Percentiles rank a stretch among this genome's conserved stretches.
These are phyloP conservation scores for Pilaira anomala DNA, from an alignment of 192 early-diverging fungal species.

Conservation along the genomic window DNA sequence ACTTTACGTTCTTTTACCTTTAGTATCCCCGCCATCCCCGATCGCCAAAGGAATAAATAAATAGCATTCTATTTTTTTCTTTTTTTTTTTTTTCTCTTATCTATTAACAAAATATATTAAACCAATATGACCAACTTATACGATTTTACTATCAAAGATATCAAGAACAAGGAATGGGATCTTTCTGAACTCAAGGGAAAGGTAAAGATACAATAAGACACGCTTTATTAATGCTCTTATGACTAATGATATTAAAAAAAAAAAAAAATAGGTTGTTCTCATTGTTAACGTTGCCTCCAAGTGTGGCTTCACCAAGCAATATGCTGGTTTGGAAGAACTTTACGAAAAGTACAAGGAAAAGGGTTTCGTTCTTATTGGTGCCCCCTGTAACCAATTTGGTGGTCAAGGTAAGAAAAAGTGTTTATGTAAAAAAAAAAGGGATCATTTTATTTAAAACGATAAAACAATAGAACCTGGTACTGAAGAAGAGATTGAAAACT, in stretches of 20 bases:
- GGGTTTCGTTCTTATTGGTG: slow-evolving; percentile 81
- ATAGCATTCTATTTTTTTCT: neutral
- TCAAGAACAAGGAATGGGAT: slow-evolving; percentile 27
- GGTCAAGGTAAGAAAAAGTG: slow-evolving; percentile 43
- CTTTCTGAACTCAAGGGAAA: slow-evolving; percentile 28
- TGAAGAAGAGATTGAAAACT: slow-evolving; percentile 46
- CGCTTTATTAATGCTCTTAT: neutral
- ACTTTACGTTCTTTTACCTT: neutral
- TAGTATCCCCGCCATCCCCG: neutral
- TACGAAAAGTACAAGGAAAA: slow-evolving; percentile 58
- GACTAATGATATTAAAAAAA: neutral
- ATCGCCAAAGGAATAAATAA: too few relatives aligned
- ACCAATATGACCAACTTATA: slow-evolving; percentile 25
- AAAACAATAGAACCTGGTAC: slow-evolving; percentile 41
- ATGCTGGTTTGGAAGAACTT: slow-evolving; percentile 65
- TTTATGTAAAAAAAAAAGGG: slow-evolving; percentile 6
- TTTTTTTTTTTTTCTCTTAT: neutral
- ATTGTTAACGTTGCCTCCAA: slow-evolving; percentile 89
- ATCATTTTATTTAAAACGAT: neutral
- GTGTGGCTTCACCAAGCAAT: slow-evolving; percentile 86
- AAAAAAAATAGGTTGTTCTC: slow-evolving; percentile 38
- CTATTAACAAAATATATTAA: neutral
- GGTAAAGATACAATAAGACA: slow-evolving; percentile 1
- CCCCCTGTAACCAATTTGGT: slow-evolving; percentile 93
- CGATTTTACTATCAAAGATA: slow-evolving; percentile 31